Percentiles rank a stretch among this genome's conserved stretches.
Conservation (phyloP, 1,284 basidiomycete species). For the Anthracocystis walkeri region DNA sequence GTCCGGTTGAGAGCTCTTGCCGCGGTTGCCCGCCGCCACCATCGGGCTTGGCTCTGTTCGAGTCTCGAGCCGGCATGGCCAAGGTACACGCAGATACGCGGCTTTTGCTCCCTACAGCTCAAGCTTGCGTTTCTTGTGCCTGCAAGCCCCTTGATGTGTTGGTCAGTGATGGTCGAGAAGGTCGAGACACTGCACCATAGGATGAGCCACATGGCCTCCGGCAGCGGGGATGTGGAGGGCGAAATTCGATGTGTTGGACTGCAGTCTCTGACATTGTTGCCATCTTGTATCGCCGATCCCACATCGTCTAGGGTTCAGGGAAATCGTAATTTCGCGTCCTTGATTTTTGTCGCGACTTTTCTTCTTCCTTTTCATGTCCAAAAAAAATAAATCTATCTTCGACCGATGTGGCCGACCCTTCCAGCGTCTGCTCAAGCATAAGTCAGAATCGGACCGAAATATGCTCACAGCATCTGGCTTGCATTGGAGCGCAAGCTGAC, state of each 20-base stretch:
- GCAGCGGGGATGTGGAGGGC: too few relatives aligned
- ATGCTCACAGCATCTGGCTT: too few relatives aligned
- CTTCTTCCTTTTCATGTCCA: neutral
- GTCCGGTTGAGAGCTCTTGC: constrained; percentile 34
- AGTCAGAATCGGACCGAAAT: too few relatives aligned
- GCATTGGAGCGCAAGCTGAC: too few relatives aligned
- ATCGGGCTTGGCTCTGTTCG: neutral
- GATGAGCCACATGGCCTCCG: too few relatives aligned
- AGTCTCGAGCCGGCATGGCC: constrained; percentile 14
- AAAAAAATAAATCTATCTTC: too few relatives aligned
- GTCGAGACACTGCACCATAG: too few relatives aligned
- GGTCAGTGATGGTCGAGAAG: neutral
- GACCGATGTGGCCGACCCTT: too few relatives aligned
- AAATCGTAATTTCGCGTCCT: neutral
- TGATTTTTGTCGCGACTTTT: neutral
- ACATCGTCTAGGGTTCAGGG: neutral
- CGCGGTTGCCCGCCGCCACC: neutral
- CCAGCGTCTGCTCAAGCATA: too few relatives aligned
- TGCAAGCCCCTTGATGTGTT: neutral
- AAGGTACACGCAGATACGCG: neutral
- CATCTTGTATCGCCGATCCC: neutral
- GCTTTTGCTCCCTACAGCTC: neutral
- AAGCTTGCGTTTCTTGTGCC: neutral
- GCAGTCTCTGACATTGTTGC: neutral
- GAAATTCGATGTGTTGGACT: too few relatives aligned